Conservation (phyloP, 2,329 filamentous ascomycete species). For the Verticillium zaregamsianum region DNA sequence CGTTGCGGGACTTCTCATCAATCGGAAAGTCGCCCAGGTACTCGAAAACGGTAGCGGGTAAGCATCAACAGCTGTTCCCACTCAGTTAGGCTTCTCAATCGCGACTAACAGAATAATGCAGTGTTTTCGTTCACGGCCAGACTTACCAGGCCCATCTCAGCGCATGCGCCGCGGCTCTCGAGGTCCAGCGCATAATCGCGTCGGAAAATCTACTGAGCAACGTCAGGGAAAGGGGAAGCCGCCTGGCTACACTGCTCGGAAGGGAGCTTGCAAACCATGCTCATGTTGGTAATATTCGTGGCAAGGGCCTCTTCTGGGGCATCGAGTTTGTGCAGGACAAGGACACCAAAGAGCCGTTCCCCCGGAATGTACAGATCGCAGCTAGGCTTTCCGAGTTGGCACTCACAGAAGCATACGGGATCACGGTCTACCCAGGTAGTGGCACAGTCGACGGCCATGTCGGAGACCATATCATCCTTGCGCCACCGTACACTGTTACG, state of each 20-base stretch:
- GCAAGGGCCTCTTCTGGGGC: constrained; percentile 40
- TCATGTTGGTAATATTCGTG: constrained; percentile 35
- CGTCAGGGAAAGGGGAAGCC: constrained; percentile 22
- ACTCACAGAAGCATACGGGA: constrained; percentile 19
- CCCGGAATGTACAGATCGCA: constrained; percentile 18
- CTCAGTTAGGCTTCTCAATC: not conserved
- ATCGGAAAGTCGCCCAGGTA: constrained; percentile 42
- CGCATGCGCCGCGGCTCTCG: constrained; percentile 19
- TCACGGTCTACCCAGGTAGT: constrained; percentile 46
- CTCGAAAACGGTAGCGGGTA: constrained; percentile 39
- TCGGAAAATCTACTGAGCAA: constrained; percentile 27
- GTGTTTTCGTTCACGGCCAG: constrained; percentile 17
- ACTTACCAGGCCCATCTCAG: constrained; percentile 22
- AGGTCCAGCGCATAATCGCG: constrained; percentile 27
- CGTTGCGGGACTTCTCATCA: constrained; percentile 51
- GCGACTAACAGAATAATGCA: not conserved
- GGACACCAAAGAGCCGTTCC: constrained; percentile 30
- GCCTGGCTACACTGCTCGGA: constrained; percentile 19
- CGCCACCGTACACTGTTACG: constrained; percentile 64
- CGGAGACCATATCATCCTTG: constrained; percentile 67
- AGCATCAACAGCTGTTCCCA: not conserved
- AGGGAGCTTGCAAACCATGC: not conserved
- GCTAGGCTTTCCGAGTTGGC: constrained; percentile 20
- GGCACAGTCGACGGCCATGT: constrained; percentile 55
- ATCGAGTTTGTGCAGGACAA: constrained; percentile 41